Base-by-base conservation (phyloP, 1,284 basidiomycete genomes). In the Omphalotus olearius region DNA sequence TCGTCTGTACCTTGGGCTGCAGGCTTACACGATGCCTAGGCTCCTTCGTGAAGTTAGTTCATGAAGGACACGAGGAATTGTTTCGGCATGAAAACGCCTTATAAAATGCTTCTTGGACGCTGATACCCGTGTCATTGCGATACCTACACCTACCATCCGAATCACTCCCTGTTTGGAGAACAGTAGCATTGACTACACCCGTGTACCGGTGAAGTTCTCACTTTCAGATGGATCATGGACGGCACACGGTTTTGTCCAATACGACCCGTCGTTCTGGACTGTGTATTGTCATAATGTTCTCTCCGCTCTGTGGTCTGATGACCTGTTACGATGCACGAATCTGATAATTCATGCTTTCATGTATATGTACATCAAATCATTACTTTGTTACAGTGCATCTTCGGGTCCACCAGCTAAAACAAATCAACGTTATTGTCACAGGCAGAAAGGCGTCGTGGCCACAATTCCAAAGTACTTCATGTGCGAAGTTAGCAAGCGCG, bases 401-500 rank as follows among this genome's bases (percentile, higher is more conserved):
- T n/a, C 36, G 36, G 17, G 6, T n/a, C 14, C 14, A 38, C 2
- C 14, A 41, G 17, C 17, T 41, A 23, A 23, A 9, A 1, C 4
- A 36, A 23, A 23, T 3, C 4, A 13, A 28, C 10, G 26, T 28
- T 28, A 28, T 28, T 10, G 10, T 51, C 41, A 82, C 47, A 69
- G 72, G 66, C 68, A 69, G 51, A 68, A 71, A 6, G 68, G 66
- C 18, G 62, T 66, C 51, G 62, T 60, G 11, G 59, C 64, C 9
- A 60, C 40, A 30, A 69, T 67, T 17, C 66, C 65, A 47, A 69
- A 64, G 51, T 69, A 69, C 67, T 69, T 33, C 55, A 38, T 30
- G 38, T 10, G 17, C 13, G 23, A 13, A 5, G n/a, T 28, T 25
- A 6, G 42, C n/a, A 17, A 41, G 30, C 9, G 30, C 9, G 9